Percentiles rank a stretch among this genome's conserved stretches.
These are phyloP conservation scores for Pichia sp. DNA, from an alignment of 1,139 yeast genomes.

Conservation along the genomic window DNA sequence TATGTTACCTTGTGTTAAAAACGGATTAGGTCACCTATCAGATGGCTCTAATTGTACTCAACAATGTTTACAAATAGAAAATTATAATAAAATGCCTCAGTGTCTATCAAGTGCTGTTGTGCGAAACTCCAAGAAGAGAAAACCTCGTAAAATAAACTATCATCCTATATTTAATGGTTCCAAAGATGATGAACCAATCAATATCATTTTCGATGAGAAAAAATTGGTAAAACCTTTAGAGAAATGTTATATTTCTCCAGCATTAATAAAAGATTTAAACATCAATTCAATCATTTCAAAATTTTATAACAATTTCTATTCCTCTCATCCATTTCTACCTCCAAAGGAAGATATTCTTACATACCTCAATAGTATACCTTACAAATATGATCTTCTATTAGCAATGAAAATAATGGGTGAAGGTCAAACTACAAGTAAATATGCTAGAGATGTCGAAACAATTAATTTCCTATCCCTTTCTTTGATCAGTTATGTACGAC, in stretches of 20 bases:
- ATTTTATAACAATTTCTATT: conserved; percentile 36
- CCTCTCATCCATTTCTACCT: conserved; percentile 41
- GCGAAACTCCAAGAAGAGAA: conserved; percentile 2
- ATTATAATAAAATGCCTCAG: conserved; percentile 21
- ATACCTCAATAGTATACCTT: conserved; percentile 29
- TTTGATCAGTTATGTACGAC: conserved; percentile 31
- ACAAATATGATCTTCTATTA: conserved; percentile 34
- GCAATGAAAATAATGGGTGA: conserved; percentile 42
- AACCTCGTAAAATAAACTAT: conserved; percentile 17
- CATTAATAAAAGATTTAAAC: conserved; percentile 24
- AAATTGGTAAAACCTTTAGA: conserved; percentile 14
- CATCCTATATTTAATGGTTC: conserved; percentile 27
- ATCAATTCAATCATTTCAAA: conserved; percentile 28
- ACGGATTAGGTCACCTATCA: conserved; percentile 18
- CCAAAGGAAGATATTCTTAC: conserved; percentile 29
- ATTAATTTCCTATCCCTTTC: conserved; percentile 33
- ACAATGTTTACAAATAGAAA: conserved; percentile 23
- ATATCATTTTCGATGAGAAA: conserved; percentile 21
- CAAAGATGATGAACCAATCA: conserved; percentile 19
- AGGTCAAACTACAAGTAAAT: conserved; percentile 33
- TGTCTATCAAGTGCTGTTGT: conserved; percentile 15
- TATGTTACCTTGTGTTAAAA: conserved; percentile 26
- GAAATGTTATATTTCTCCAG: conserved; percentile 26
- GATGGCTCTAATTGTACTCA: conserved; percentile 19
- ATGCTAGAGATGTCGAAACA: conserved; percentile 32